Percentiles rank a stretch among this genome's conserved stretches.
phyloP scores from a whole-genome alignment of 176 grass and related monocot species.

The Oryza rufipogon region DNA sequence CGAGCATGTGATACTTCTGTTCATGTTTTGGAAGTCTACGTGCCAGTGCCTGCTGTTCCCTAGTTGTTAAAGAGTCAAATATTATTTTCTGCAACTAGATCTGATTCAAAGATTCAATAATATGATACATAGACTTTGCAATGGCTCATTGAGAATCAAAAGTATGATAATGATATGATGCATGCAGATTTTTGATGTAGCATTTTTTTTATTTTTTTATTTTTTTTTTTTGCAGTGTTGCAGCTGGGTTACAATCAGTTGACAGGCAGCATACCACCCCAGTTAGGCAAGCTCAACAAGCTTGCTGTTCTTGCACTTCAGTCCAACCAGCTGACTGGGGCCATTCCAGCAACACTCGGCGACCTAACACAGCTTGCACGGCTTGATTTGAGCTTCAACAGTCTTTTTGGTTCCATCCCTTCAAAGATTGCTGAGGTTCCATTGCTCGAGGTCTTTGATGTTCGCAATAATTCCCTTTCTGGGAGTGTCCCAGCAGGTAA shows the following conservation, averaged over 20 bases:
- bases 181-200: not conserved
- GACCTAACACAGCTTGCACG: constrained; percentile 62
- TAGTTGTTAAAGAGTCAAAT: not conserved
- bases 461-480: constrained; percentile 84
- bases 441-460: constrained; percentile 68
- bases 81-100: not conserved
- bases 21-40: constrained; percentile 17
- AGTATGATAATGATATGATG: too few species aligned
- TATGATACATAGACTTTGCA: not conserved
- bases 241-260: constrained; percentile 94
- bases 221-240: constrained; percentile 56
- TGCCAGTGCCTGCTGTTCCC: not conserved
- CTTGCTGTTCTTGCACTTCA: constrained; percentile 78
- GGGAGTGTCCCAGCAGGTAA: constrained; percentile 81
- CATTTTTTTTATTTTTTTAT: constrained; percentile 16
- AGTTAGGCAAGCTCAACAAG: constrained; percentile 72
- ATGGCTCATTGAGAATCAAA: not conserved
- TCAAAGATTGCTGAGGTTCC: constrained; percentile 65
- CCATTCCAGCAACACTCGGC: constrained; percentile 84
- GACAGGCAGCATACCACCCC: constrained; percentile 71
- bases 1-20: not conserved
- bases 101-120: not conserved
- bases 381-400: constrained; percentile 91
- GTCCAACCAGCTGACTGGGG: constrained; percentile 84
- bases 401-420: constrained; percentile 84